phyloP scores from a whole-genome alignment of 768 basidiomycete genomes.

The Leccinum uliginosum region DNA sequence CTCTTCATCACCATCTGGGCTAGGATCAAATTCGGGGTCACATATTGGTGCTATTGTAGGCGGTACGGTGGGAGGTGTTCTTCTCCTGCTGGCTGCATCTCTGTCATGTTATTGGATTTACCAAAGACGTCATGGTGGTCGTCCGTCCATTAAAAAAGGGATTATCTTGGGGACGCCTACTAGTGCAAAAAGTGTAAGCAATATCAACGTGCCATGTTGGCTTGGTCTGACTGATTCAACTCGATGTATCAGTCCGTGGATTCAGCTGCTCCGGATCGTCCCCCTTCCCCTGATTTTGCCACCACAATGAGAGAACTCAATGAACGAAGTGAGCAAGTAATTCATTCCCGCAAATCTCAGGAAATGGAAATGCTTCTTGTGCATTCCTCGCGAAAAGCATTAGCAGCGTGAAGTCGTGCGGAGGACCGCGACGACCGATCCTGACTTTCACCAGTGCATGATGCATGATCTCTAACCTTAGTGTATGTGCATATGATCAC shows the following conservation, averaged over 20 bases:
- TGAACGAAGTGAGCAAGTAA: neutral
- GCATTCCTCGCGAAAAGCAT: neutral
- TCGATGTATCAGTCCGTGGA: neutral
- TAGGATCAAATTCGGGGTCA: neutral
- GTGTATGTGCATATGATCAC: neutral
- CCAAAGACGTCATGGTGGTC: neutral
- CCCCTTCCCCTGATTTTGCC: neutral
- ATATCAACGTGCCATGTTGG: neutral
- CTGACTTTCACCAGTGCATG: too few relatives aligned
- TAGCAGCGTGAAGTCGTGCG: neutral
- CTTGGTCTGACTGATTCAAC: too few relatives aligned
- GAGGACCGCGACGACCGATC: neutral
- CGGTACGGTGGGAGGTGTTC: conserved; percentile 2
- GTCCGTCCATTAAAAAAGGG: neutral
- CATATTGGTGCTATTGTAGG: conserved; percentile 6
- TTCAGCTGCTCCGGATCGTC: neutral
- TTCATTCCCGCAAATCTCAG: neutral
- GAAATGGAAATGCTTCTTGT: neutral
- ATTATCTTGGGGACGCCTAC: neutral
- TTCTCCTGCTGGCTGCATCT: neutral
- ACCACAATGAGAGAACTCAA: neutral
- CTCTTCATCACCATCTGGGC: neutral
- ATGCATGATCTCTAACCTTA: neutral
- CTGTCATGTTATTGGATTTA: neutral
- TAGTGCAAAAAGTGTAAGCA: neutral